Evolutionary conservation across 208 protist species (phyloP), one percentile per base, ranked within the genome.

Genomic region (Trichomonas vaginalis): DNA sequence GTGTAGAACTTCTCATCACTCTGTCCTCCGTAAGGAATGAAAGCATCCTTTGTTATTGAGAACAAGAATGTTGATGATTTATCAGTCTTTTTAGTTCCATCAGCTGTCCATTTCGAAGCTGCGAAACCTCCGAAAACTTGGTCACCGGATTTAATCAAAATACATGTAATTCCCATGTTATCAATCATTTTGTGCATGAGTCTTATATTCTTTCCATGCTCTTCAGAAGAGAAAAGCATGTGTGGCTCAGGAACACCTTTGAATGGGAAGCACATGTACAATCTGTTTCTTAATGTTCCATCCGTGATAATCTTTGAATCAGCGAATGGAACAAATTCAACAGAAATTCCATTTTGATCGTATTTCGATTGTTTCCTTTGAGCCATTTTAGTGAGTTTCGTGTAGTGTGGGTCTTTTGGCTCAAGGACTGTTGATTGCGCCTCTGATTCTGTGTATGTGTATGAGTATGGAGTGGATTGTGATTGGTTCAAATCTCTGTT

Each of bases 211-310:
- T 45, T 35, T 21, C 15, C 39, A 32, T 92, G 40, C 1, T 23
- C 1, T 51, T 92, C 37, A 35, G 86, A 39, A 14, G 86, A 92
- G 27, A 35, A 92, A 12, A 92, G 51, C 0, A 92, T 23, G 45
- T 92, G 86, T 39, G 86, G 42, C 56, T 92, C 40, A 17, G 86
- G 86, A 39, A n/a, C 10, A 1, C 17, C 86, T 47, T 51, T 92
- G 86, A 92, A 92, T 92, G 86, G 86, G 45, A 92, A 47, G n/a
- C 86, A 92, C 39, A 92, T 15, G 35, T 92, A 92, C 39, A 92
- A 39, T 39, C 14, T 39, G 14, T 51, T 47, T 17, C 23, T 17
- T 14, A 27, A 0, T 1, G 4, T 45, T 2, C 14, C 27, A 35
- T 48, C 27, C 23, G 86, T 92, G 17, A 92, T 51, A 39, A 92